These are phyloP conservation scores for Wickerhamomyces alni DNA, from an alignment of 805 yeast genomes.

Conservation along the genomic window DNA sequence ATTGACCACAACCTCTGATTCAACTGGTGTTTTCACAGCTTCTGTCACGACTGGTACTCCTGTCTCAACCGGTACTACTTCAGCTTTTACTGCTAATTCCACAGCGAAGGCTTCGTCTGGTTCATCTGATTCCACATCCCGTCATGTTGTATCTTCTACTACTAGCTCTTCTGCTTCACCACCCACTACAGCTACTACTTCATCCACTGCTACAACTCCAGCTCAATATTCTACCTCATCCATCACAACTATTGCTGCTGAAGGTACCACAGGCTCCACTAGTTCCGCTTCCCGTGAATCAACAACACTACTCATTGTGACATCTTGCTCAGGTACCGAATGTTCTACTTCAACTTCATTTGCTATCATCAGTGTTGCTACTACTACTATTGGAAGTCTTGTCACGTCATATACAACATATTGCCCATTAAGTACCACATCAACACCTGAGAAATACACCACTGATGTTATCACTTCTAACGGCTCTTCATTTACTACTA, in stretches of 20 bases:
- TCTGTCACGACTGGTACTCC: background rate
- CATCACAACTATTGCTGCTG: too few species aligned
- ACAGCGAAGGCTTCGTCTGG: background rate
- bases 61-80: background rate
- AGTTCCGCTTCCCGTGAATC: background rate
- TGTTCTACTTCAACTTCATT: constrained; percentile 21
- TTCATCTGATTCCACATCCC: background rate
- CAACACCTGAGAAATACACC: constrained; percentile 10
- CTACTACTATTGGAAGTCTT: constrained; percentile 19
- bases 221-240: too few species aligned
- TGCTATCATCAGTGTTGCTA: constrained; percentile 16
- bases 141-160: background rate
- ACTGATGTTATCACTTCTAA: constrained; percentile 7
- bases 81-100: background rate
- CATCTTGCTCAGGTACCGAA: constrained; percentile 10
- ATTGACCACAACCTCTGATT: background rate
- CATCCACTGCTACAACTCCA: too few species aligned
- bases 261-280: too few species aligned
- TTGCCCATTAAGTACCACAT: constrained; percentile 10
- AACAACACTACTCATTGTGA: background rate
- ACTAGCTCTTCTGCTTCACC: too few species aligned
- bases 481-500: constrained; percentile 1
- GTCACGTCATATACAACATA: constrained; percentile 5
- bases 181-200: too few species aligned
- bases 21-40: background rate